Base-by-base conservation (phyloP, 169 alveolate species). In the Cryptosporidium sp. region DNA sequence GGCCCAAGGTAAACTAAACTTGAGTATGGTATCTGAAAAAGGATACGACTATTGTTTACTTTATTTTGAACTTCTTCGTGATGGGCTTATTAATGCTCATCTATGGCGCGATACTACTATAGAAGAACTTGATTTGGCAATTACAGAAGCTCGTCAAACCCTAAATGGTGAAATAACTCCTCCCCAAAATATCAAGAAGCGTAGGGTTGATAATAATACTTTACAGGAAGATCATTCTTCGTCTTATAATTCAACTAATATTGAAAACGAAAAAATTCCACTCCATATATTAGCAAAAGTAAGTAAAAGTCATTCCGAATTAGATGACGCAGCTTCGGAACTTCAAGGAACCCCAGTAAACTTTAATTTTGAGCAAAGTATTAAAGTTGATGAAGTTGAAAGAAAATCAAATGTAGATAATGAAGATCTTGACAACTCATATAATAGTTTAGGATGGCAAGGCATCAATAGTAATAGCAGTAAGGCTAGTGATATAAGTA, bases 11-110 rank as follows among this genome's bases (percentile, higher is more conserved):
- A 80, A 61, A 53, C 62, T 80, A 65, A 80, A 80, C 26, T 48
- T 80, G 44, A 65, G 80, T n/a, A 65, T 80, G 73, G 52, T 80
- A 14, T 80, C 89, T 42, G 89, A 80, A 56, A 80, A 80, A 67
- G 89, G 89, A 39, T 80, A 80, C 31, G 89, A 80, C 35, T 80
- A 80, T 16, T 80, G 89, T 80, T 65, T 80, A 23, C 53, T 80
- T 16, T 80, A 80, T 37, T 80, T 80, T 65, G 89, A 80, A 67
- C 75, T 80, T 9, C 68, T 80, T 16, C 73, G 89, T 1, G 89
- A 80, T 44, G 89, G 89, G 21, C 52, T 80, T 12, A 65, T 80
- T 16, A 53, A 70, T 61, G 56, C 42, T 42, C 75, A 80, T 26
- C 65, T 80, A 45, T 80, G 89, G 89, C 33, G 80, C n/a, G 68